These are phyloP conservation scores for Spiraea crenata DNA, from an alignment of 331 rosid species.

Conservation along the genomic window DNA sequence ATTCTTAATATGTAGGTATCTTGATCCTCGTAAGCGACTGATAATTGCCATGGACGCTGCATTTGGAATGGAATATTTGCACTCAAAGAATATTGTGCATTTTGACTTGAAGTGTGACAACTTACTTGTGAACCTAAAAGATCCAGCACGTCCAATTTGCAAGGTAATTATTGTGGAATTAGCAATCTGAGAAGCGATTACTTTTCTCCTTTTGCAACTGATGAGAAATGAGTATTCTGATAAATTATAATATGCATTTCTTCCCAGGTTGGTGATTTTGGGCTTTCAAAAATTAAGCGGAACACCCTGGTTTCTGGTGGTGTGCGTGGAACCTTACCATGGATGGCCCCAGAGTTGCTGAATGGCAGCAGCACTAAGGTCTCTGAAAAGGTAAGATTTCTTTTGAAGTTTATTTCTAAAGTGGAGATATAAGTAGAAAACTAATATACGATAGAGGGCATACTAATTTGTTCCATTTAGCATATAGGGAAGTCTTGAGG, in stretches of 20 bases:
- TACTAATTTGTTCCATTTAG: neutral
- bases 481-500: neutral
- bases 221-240: slow-evolving; percentile 5
- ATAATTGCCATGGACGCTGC: slow-evolving; percentile 99
- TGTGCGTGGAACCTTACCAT: slow-evolving; percentile 93
- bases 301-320: slow-evolving; percentile 96
- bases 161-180: slow-evolving; percentile 50
- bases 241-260: slow-evolving; percentile 14
- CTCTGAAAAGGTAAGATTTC: slow-evolving; percentile 74
- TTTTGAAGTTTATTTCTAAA: neutral
- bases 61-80: slow-evolving; percentile 98
- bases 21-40: slow-evolving; percentile 93
- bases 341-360: slow-evolving; percentile 98
- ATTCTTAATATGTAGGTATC: slow-evolving; percentile 56
- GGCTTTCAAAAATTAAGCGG: slow-evolving; percentile 91
- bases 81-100: slow-evolving; percentile 89
- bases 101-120: slow-evolving; percentile 98
- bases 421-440: neutral
- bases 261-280: slow-evolving; percentile 91
- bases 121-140: slow-evolving; percentile 92
- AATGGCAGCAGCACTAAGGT: slow-evolving; percentile 97
- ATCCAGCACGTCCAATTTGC: slow-evolving; percentile 89
- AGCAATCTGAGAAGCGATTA: slow-evolving; percentile 3
- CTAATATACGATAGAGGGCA: neutral
- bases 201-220: neutral